These are phyloP conservation scores for Eucalyptus viminalis DNA, from an alignment of 345 rosid genomes.

Conservation along the genomic window DNA sequence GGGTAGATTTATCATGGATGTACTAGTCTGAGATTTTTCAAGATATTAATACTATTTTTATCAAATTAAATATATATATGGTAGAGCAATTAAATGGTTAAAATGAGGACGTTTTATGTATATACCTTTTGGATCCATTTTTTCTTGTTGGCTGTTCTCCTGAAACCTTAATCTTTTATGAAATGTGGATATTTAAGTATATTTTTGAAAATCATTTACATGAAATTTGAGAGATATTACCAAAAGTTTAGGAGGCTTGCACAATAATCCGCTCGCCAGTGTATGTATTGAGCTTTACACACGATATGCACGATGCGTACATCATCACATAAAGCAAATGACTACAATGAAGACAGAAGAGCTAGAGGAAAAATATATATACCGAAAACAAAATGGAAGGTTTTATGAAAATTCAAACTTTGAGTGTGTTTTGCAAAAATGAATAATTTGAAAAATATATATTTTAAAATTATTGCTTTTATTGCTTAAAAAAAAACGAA, in stretches of 20 bases:
- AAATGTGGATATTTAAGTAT: background rate
- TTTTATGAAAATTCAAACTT: background rate
- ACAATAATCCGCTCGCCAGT: background rate
- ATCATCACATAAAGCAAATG: background rate
- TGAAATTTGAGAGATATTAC: background rate
- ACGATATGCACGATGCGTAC: background rate
- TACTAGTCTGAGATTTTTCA: too few species aligned
- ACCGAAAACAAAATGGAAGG: accelerated
- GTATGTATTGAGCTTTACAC: background rate
- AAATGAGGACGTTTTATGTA: background rate
- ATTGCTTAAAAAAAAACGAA: background rate
- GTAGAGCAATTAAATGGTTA: background rate
- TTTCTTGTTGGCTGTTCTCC: background rate
- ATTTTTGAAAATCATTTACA: background rate
- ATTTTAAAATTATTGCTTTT: too few species aligned
- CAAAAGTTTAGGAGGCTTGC: background rate
- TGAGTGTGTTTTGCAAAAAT: too few species aligned
- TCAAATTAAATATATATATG: too few species aligned
- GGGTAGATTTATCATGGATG: accelerated
- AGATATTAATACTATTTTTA: too few species aligned
- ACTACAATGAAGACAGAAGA: background rate
- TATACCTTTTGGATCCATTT: background rate
- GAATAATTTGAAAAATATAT: too few species aligned
- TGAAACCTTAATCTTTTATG: background rate
- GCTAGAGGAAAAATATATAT: background rate